Percentiles rank a stretch among this genome's conserved stretches.
phyloP scores from a whole-genome alignment of 2,329 filamentous ascomycete species.

The Atkinsonella texensis region DNA sequence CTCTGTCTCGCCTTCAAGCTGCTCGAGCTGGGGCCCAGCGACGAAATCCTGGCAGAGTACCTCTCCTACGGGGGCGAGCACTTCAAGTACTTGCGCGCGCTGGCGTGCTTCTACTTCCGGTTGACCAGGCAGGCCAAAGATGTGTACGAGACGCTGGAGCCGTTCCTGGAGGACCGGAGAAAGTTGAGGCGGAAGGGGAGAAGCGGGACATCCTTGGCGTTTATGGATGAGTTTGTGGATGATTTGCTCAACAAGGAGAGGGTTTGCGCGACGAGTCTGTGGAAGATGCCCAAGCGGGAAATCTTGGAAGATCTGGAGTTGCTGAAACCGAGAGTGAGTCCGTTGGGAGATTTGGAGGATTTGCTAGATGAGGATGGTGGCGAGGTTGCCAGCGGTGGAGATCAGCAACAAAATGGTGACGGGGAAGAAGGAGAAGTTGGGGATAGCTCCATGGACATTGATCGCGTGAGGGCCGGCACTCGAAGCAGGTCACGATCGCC shows the following conservation, averaged over 20 bases:
- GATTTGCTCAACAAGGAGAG: conserved; percentile 80
- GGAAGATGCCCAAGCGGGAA: conserved; percentile 76
- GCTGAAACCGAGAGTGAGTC: conserved; percentile 74
- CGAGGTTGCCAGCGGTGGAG: conserved; percentile 11
- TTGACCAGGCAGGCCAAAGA: conserved; percentile 74
- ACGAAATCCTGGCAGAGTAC: conserved; percentile 71
- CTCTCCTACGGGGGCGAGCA: conserved; percentile 61
- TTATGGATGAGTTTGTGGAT: conserved; percentile 87
- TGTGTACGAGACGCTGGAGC: conserved; percentile 71
- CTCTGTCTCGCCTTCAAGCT: conserved; percentile 92
- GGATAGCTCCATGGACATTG: conserved; percentile 26
- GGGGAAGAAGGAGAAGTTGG: conserved; percentile 16
- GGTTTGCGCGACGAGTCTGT: conserved; percentile 81
- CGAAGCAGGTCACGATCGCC: conserved; percentile 14
- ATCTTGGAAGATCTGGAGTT: conserved; percentile 81
- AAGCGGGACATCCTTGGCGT: conserved; percentile 63
- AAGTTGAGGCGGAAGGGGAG: conserved; percentile 72
- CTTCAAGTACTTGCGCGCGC: conserved; percentile 78
- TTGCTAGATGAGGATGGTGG: conserved; percentile 46
- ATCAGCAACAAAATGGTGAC: conserved; percentile 12
- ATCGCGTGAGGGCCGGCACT: conserved; percentile 14
- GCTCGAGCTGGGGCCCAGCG: conserved; percentile 71
- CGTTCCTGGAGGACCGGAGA: conserved; percentile 66
- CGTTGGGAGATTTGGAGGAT: conserved; percentile 68
- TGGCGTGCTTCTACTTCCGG: conserved; percentile 89